Evolutionary conservation across 1,284 basidiomycete species (phyloP).

Genomic region (Golubevia pallescens): DNA sequence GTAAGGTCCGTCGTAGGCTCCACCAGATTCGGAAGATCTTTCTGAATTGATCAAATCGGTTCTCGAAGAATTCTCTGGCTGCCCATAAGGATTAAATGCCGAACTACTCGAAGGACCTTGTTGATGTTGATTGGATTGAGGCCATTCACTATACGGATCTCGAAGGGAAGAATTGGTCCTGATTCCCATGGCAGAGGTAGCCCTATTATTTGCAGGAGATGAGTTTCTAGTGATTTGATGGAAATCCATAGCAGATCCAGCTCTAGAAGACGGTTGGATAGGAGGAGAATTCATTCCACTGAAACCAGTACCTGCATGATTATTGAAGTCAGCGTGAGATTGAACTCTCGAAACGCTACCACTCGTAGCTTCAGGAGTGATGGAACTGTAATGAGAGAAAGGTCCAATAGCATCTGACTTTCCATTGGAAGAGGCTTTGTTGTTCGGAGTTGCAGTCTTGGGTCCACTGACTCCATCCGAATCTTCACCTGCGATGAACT

Average conservation of each 20-base stretch:
- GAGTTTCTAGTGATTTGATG: slow-evolving; percentile 23
- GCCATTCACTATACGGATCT: slow-evolving; percentile 33
- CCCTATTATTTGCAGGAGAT: slow-evolving; percentile 30
- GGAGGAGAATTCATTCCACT: not conserved
- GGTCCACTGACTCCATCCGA: not conserved
- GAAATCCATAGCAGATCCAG: slow-evolving; percentile 41
- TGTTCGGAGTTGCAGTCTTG: too few relatives aligned
- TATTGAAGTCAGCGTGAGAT: slow-evolving; percentile 47
- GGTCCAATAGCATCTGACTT: slow-evolving; percentile 70
- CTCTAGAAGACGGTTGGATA: slow-evolving; percentile 29
- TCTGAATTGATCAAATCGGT: not conserved
- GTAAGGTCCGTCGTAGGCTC: slow-evolving; percentile 5
- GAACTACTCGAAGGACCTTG: slow-evolving; percentile 14
- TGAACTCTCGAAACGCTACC: slow-evolving; percentile 58
- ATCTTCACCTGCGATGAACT: slow-evolving; percentile 81
- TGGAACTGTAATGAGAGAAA: slow-evolving; percentile 91
- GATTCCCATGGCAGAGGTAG: slow-evolving; percentile 34
- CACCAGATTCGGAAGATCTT: not conserved
- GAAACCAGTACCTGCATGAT: slow-evolving; percentile 10
- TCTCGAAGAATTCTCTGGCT: not conserved
- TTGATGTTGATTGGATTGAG: slow-evolving; percentile 15
- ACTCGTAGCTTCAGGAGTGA: slow-evolving; percentile 74
- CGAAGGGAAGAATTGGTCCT: slow-evolving; percentile 7
- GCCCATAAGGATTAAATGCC: too few relatives aligned
- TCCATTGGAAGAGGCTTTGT: slow-evolving; percentile 5